Conservation (phyloP, 2,329 filamentous ascomycete species). For the Calonectria multiphialidica region DNA sequence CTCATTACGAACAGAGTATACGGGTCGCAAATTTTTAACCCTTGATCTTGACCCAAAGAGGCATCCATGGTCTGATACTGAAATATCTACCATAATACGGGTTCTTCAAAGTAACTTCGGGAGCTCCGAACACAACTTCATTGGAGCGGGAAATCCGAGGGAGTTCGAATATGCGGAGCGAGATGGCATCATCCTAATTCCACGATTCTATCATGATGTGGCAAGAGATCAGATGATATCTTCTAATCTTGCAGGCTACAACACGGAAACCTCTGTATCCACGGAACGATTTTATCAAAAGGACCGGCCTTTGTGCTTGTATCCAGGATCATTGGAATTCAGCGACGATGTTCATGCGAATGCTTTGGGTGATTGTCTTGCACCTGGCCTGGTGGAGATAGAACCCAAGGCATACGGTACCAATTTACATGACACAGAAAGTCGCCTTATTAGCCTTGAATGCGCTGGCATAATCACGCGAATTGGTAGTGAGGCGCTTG, state of each 20-base stretch:
- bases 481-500: neutral
- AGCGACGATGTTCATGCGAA: too few species aligned
- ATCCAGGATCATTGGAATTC: too few species aligned
- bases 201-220: neutral
- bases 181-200: neutral
- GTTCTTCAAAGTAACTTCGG: too few species aligned
- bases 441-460: constrained; percentile 1
- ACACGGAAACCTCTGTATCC: neutral
- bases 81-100: neutral
- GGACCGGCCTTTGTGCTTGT: neutral
- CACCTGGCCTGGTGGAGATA: neutral
- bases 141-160: neutral
- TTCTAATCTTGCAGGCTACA: neutral
- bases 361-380: too few species aligned
- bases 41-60: neutral
- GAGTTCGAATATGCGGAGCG: neutral
- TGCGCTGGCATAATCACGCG: constrained; percentile 8
- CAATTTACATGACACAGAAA: neutral
- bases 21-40: neutral
- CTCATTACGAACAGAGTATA: neutral
- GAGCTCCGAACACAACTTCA: too few species aligned
- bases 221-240: neutral
- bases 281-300: neutral
- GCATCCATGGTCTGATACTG: neutral
- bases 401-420: neutral